phyloP scores from a whole-genome alignment of 441 rosid species.

The Breynia disticha region DNA sequence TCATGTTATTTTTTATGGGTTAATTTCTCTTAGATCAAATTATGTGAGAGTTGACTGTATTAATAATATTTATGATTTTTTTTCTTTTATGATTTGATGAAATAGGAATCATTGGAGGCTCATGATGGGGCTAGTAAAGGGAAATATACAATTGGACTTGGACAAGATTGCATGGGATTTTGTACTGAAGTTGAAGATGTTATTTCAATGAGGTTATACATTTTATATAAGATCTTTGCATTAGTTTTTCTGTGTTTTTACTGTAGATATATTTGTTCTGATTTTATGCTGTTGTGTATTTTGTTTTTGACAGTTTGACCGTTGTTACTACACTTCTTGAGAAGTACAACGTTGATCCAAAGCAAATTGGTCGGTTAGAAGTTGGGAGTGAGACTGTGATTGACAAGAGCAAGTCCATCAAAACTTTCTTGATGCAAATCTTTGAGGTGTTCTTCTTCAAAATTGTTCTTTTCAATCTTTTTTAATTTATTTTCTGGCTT shows the following conservation, averaged over 20 bases:
- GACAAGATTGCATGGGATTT: slow-evolving; percentile 95
- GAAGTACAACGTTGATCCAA: slow-evolving; percentile 82
- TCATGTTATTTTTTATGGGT: too few species aligned
- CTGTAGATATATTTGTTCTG: background rate
- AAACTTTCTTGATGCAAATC: slow-evolving; percentile 95
- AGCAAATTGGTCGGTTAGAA: slow-evolving; percentile 89
- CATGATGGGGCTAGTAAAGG: slow-evolving; percentile 97
- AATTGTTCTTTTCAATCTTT: background rate
- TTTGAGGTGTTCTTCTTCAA: slow-evolving; percentile 55
- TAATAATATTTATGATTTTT: background rate
- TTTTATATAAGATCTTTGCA: background rate
- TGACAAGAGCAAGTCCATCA: slow-evolving; percentile 97
- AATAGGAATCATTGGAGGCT: slow-evolving; percentile 80
- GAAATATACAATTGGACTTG: slow-evolving; percentile 95
- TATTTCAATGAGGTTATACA: slow-evolving; percentile 82
- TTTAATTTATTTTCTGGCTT: too few species aligned
- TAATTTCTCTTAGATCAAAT: too few species aligned
- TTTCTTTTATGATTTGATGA: slow-evolving; percentile 1
- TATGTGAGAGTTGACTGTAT: background rate
- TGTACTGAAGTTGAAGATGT: slow-evolving; percentile 99
- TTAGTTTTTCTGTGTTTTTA: background rate
- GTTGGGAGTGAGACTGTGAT: slow-evolving; percentile 99
- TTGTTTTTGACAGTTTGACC: slow-evolving; percentile 46
- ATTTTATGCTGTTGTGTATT: slow-evolving; percentile 1
- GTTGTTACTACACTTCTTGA: slow-evolving; percentile 81